These are phyloP conservation scores for Tylopilus rubrobrunneus DNA, from an alignment of 768 basidiomycete genomes.

Conservation along the genomic window DNA sequence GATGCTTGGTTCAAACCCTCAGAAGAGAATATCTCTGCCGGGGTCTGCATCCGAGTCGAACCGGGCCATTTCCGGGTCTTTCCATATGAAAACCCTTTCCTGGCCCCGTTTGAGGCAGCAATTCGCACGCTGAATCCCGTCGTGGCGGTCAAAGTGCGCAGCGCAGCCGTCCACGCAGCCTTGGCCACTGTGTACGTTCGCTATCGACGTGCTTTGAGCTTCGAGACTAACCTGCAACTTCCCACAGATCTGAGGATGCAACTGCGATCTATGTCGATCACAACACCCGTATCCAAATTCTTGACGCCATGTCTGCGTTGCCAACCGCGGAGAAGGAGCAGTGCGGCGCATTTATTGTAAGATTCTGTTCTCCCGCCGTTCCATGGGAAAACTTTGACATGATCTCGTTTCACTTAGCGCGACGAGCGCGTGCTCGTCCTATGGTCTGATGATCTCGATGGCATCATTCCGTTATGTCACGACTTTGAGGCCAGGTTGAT, in stretches of 20 bases:
- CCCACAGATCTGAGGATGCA: conserved; percentile 53
- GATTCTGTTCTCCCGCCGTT: conserved; percentile 15
- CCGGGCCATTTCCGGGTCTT: conserved; percentile 71
- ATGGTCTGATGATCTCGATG: conserved; percentile 82
- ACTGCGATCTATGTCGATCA: conserved; percentile 63
- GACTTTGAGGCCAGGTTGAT: conserved; percentile 78
- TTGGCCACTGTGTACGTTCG: conserved; percentile 58
- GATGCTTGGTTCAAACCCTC: conserved; percentile 85
- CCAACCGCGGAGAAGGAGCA: conserved; percentile 86
- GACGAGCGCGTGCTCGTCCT: conserved; percentile 78
- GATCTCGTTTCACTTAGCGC: conserved; percentile 41
- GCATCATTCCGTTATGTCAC: conserved; percentile 63
- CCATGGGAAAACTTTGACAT: neutral
- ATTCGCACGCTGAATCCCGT: conserved; percentile 73
- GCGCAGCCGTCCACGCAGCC: conserved; percentile 76
- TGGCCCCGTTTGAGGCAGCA: conserved; percentile 78
- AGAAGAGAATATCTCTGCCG: conserved; percentile 71
- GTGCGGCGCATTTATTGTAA: conserved; percentile 81
- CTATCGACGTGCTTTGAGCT: neutral
- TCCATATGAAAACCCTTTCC: conserved; percentile 72
- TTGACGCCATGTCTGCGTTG: conserved; percentile 65
- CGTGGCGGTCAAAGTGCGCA: conserved; percentile 76
- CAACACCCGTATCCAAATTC: conserved; percentile 82
- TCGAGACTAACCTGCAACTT: conserved; percentile 8
- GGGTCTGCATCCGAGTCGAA: conserved; percentile 71